Conservation (phyloP, 1,284 basidiomycete genomes). For the Ceratobasidium sp. region DNA sequence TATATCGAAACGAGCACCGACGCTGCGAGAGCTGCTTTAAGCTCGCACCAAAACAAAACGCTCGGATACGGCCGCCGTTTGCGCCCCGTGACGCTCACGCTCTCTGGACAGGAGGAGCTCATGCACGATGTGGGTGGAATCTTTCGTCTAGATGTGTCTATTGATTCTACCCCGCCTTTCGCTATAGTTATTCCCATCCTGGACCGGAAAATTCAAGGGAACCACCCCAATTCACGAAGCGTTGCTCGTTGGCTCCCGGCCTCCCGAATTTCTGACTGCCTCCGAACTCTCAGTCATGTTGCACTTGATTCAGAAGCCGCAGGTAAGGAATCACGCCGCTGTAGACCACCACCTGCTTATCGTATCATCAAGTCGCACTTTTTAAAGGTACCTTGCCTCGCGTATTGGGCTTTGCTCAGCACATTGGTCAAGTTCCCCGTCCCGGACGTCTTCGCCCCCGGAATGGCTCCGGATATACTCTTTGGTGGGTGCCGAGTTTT, state of each 20-base stretch:
- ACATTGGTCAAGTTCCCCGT: constrained; percentile 74
- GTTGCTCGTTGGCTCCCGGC: constrained; percentile 69
- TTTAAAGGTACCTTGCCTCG: constrained; percentile 82
- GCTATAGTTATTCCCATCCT: constrained; percentile 78
- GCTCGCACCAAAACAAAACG: constrained; percentile 68
- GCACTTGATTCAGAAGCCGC: constrained; percentile 78
- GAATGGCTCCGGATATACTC: constrained; percentile 45
- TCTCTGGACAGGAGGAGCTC: constrained; percentile 80
- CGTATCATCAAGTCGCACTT: constrained; percentile 73
- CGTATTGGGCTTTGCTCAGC: constrained; percentile 79
- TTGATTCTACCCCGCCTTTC: background rate
- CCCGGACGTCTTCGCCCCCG: constrained; percentile 45
- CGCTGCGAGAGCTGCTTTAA: constrained; percentile 66
- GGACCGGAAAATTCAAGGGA: constrained; percentile 81
- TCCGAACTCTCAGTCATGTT: constrained; percentile 72
- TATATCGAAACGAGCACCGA: constrained; percentile 77
- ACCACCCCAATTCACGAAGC: constrained; percentile 71
- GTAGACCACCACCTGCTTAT: background rate
- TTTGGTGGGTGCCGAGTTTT: constrained; percentile 41
- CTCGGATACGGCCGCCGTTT: constrained; percentile 80
- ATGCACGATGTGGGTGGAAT: constrained; percentile 72
- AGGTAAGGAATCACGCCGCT: constrained; percentile 63
- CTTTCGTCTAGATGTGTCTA: constrained; percentile 46
- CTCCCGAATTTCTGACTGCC: constrained; percentile 72
- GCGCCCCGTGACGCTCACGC: constrained; percentile 82